These are phyloP conservation scores for Vitis hybrid DNA, from an alignment of 177 flowering plant genomes.

Conservation along the genomic window DNA sequence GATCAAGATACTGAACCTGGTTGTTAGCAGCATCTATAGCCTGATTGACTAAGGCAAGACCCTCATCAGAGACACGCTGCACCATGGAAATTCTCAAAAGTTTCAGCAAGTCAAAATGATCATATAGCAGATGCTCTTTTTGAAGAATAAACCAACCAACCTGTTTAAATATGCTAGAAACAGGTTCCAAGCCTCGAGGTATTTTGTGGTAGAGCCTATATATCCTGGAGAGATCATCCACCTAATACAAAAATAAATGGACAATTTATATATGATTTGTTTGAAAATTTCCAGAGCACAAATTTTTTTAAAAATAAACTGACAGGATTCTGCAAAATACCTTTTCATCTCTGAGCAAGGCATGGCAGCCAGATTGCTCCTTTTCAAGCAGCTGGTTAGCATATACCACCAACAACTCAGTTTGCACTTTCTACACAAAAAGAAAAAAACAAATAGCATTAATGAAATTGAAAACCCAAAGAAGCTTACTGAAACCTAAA, in stretches of 20 bases:
- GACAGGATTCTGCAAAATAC: slow-evolving; percentile 9
- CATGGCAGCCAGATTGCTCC: slow-evolving; percentile 51
- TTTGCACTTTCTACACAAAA: slow-evolving; percentile 39
- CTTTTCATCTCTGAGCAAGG: slow-evolving; percentile 44
- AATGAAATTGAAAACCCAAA: no score
- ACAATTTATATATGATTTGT: neutral
- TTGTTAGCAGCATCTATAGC: slow-evolving; percentile 40
- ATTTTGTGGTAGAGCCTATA: slow-evolving; percentile 26
- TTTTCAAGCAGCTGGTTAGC: slow-evolving; percentile 49
- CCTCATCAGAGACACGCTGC: slow-evolving; percentile 40
- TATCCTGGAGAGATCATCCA: slow-evolving; percentile 33
- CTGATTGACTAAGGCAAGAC: slow-evolving; percentile 30
- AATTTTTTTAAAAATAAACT: no score
- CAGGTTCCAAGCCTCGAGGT: slow-evolving; percentile 29
- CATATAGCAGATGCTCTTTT: no score
- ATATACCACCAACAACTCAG: slow-evolving; percentile 35
- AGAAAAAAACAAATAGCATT: neutral
- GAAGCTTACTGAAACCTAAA: neutral
- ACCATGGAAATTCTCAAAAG: neutral
- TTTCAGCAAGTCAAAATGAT: neutral
- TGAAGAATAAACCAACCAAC: slow-evolving; percentile 12
- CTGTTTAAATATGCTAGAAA: slow-evolving; percentile 35
- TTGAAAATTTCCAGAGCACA: no score
- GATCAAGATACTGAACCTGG: slow-evolving; percentile 11
- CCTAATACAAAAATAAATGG: slow-evolving; percentile 17